A percentile compares a stretch with the other conserved stretches of the same genome.
phyloP scores from a whole-genome alignment of 2,329 filamentous ascomycete species.

The Pseudocercospora crystallina region DNA sequence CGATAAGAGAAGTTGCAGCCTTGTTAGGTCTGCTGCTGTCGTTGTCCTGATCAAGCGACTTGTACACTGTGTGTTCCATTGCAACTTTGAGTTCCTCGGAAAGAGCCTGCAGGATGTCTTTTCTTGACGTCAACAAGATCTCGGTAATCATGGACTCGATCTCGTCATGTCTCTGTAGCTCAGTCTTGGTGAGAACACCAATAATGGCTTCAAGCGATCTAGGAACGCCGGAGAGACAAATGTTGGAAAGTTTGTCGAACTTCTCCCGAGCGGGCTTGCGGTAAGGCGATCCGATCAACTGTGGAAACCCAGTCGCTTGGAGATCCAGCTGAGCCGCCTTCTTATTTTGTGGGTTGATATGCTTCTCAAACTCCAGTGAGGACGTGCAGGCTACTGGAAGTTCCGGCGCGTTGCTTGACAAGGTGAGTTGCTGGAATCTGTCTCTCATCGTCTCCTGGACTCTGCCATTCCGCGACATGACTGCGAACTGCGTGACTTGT shows the following conservation, averaged over 20 bases:
- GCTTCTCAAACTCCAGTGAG: constrained; percentile 23
- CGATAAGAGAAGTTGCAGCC: background rate
- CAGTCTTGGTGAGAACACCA: constrained; percentile 8
- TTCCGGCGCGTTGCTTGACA: constrained; percentile 14
- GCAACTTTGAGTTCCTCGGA: background rate
- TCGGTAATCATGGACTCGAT: background rate
- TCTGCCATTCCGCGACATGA: too few species aligned
- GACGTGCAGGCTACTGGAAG: constrained; percentile 21
- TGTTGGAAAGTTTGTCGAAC: background rate
- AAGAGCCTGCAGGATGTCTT: background rate
- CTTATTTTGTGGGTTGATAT: constrained; percentile 7
- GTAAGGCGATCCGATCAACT: constrained; percentile 19
- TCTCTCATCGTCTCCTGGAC: constrained; percentile 1
- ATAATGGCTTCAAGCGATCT: constrained; percentile 1
- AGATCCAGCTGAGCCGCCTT: constrained; percentile 18
- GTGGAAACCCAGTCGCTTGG: constrained; percentile 23
- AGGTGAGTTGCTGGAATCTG: constrained; percentile 11
- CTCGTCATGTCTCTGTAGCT: constrained; percentile 3
- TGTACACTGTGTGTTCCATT: background rate
- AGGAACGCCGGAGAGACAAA: constrained; percentile 1
- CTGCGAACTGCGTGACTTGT: too few species aligned
- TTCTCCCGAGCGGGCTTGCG: background rate
- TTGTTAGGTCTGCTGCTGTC: background rate
- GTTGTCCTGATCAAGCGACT: background rate
- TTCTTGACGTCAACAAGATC: background rate